phyloP scores from a whole-genome alignment of 257 asterid genomes.

The Solanum piurae region DNA sequence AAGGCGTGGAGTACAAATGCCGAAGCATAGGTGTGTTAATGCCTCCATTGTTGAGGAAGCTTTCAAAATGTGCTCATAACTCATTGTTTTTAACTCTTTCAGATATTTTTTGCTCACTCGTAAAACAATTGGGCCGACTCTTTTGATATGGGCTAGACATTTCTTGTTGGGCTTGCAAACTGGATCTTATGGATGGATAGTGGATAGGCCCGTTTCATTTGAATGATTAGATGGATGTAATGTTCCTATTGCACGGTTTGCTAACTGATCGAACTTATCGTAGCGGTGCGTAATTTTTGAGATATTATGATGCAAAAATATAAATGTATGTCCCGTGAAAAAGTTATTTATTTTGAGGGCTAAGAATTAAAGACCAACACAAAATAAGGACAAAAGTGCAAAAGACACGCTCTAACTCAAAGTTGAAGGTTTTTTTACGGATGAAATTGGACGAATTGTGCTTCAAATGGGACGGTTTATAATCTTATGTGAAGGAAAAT shows the following conservation, averaged over 20 bases:
- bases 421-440: neutral
- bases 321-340: too few species aligned
- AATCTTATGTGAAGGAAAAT: neutral
- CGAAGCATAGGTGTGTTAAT: constrained; percentile 36
- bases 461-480: neutral
- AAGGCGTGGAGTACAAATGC: constrained; percentile 33
- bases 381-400: neutral
- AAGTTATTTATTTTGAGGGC: neutral
- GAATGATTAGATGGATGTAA: neutral
- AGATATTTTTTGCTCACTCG: neutral
- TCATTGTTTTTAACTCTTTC: neutral
- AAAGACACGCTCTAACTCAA: neutral
- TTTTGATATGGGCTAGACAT: neutral
- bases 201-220: neutral
- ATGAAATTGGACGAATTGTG: neutral
- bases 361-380: neutral
- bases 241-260: neutral
- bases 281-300: too few species aligned
- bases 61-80: neutral
- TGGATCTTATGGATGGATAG: neutral
- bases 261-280: neutral
- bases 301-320: neutral
- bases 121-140: neutral
- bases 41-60: constrained; percentile 35
- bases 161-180: neutral